Evolutionary conservation across 1,139 yeast genomes (phyloP), one percentile per base, ranked within the genome.

Genomic region (Kodamaea suecica): DNA sequence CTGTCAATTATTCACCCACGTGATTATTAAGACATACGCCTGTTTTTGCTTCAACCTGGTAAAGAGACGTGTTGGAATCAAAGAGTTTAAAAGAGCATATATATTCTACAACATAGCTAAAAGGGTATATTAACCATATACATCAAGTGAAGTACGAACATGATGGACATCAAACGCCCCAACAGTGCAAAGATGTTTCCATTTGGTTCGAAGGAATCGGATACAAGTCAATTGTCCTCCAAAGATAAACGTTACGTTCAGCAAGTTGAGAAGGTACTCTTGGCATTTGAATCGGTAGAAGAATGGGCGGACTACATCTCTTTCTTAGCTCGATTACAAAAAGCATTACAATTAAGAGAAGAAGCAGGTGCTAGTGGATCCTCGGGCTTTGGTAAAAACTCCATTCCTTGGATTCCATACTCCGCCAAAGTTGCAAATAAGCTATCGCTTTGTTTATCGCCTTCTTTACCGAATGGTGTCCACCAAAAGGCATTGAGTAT

Each of bases 271-370:
- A 78, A 82, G 44, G 88, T 94, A 0, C 63, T 92, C 17, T 68
- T 76, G 5, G 67, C 80, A n/a, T 92, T 92, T 63, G 96, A 86
- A 37, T 59, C 80, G n/a, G 81, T 88, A 2, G 84, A 80, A 28
- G 97, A 90, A 64, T 92, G 98, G 98, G 97, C 98, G n/a, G 98
- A 92, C 55, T 88, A 90, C 57, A 92, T 92, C 39, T 83, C 97
- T 14, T 88, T 87, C 55, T 66, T 94, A 30, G 80, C 92, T 1
- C 77, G 84, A 45, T 70, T 92, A 9, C 79, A 80, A 43, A 85
- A 87, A 55, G 80, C 92, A 0, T 61, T 88, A 26, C 70, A 57
- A 42, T 50, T 63, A 17, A 50, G 48, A 4, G 61, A 53, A 1
- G 63, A 55, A 37, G 30, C 55, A 61, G 20, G 12, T 6, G 6